phyloP scores from a whole-genome alignment of 2,329 filamentous ascomycete species.

The Lasiodiplodia hormozganensis region DNA sequence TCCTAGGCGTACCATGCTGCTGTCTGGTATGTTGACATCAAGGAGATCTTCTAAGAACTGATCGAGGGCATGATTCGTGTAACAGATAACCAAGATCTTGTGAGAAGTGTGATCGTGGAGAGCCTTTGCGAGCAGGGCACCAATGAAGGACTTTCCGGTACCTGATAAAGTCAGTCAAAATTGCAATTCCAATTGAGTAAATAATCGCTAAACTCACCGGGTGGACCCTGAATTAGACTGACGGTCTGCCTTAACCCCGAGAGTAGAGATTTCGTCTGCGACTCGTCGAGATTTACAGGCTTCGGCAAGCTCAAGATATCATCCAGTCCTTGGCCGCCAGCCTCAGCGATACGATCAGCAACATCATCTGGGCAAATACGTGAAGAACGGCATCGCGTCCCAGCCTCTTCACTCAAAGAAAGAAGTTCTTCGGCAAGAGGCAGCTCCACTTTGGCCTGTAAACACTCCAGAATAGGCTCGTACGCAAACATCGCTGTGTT shows the following conservation, averaged over 20 bases:
- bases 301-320: constrained; percentile 40
- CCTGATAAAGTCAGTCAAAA: constrained; percentile 50
- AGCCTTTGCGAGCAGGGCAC: constrained; percentile 66
- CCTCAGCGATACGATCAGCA: constrained; percentile 31
- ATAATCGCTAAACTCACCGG: constrained; percentile 56
- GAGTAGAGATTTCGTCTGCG: constrained; percentile 65
- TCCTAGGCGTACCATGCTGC: constrained; percentile 67
- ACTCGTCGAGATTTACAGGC: constrained; percentile 53
- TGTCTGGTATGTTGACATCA: constrained; percentile 60
- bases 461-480: constrained; percentile 67
- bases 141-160: constrained; percentile 79
- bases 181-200: not conserved
- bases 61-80: constrained; percentile 64
- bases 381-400: not conserved
- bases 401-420: constrained; percentile 30
- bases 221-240: constrained; percentile 74
- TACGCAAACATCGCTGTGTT: constrained; percentile 73
- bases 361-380: not conserved
- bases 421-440: constrained; percentile 64
- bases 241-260: constrained; percentile 61
- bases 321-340: constrained; percentile 40
- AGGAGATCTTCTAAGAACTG: constrained; percentile 67
- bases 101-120: constrained; percentile 59
- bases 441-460: constrained; percentile 64
- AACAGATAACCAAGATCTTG: constrained; percentile 69